Evolutionary conservation across 148 eudicot genomes (phyloP).

Genomic region (Suaeda aralocaspica): DNA sequence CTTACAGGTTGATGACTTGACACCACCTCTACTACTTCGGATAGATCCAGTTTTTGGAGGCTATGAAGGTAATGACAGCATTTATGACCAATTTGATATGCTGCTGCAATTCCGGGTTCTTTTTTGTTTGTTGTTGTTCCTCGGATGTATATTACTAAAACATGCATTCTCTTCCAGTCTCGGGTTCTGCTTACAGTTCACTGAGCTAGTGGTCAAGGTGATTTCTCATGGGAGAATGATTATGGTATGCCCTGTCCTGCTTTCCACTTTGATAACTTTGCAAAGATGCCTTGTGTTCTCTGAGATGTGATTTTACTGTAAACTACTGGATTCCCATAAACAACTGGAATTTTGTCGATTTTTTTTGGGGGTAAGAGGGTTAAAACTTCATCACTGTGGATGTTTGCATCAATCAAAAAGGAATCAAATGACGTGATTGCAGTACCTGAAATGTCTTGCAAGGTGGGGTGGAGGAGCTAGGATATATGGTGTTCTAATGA

Average conservation of each 20-base stretch:
- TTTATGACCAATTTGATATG: neutral
- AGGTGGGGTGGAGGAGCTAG: too few species aligned
- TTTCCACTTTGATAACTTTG: neutral
- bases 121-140: neutral
- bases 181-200: slow-evolving; percentile 68
- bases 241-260: slow-evolving; percentile 39
- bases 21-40: slow-evolving; percentile 71
- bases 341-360: neutral
- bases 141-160: neutral
- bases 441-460: too few species aligned
- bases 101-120: neutral
- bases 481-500: too few species aligned
- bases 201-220: slow-evolving; percentile 85
- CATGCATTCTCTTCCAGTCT: slow-evolving; percentile 31
- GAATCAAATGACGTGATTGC: too few species aligned
- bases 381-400: too few species aligned
- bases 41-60: slow-evolving; percentile 86
- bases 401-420: too few species aligned
- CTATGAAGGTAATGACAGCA: slow-evolving; percentile 62
- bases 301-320: neutral
- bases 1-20: slow-evolving; percentile 71
- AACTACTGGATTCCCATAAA: too few species aligned
- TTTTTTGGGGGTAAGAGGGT: too few species aligned
- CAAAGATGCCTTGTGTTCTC: neutral
- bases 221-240: slow-evolving; percentile 75